A percentile compares a stretch with the other conserved stretches of the same genome.
These are phyloP conservation scores for Pestalotiopsis sp. DNA, from an alignment of 2,329 filamentous ascomycete species.

Conservation along the genomic window DNA sequence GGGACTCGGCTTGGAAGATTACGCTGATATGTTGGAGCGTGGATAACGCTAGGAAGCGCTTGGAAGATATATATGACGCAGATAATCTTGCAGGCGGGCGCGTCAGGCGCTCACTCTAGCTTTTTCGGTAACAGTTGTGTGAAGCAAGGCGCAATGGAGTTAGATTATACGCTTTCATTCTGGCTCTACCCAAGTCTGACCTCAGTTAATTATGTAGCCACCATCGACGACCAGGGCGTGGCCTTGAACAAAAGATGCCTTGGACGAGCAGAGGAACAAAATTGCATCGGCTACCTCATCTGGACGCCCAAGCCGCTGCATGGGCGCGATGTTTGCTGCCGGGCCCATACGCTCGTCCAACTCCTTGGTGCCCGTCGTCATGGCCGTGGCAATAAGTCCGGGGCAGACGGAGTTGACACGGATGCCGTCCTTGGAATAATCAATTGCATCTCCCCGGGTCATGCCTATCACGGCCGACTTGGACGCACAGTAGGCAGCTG, in stretches of 20 bases:
- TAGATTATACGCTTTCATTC: not conserved
- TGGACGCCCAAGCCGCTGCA: slow-evolving; percentile 51
- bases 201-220: slow-evolving; percentile 53
- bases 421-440: slow-evolving; percentile 50
- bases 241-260: slow-evolving; percentile 54
- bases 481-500: slow-evolving; percentile 51
- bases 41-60: not conserved
- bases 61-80: too few relatives aligned
- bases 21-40: slow-evolving; percentile 28
- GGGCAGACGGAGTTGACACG: slow-evolving; percentile 42
- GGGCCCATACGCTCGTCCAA: slow-evolving; percentile 38
- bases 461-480: slow-evolving; percentile 62
- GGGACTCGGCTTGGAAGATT: slow-evolving; percentile 40
- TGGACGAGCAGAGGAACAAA: slow-evolving; percentile 49
- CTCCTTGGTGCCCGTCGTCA: slow-evolving; percentile 44
- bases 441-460: slow-evolving; percentile 58
- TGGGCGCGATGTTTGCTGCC: slow-evolving; percentile 48
- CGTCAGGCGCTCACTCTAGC: too few relatives aligned
- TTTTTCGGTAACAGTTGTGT: too few relatives aligned
- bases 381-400: slow-evolving; percentile 47
- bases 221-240: slow-evolving; percentile 56
- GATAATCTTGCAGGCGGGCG: too few relatives aligned
- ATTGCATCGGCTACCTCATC: slow-evolving; percentile 52
- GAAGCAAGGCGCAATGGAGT: not conserved
- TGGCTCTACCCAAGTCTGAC: too few relatives aligned